Evolutionary conservation across 1,139 yeast species (phyloP), one percentile per base, ranked within the genome.

Genomic region (Saccharomyces hybrid): DNA sequence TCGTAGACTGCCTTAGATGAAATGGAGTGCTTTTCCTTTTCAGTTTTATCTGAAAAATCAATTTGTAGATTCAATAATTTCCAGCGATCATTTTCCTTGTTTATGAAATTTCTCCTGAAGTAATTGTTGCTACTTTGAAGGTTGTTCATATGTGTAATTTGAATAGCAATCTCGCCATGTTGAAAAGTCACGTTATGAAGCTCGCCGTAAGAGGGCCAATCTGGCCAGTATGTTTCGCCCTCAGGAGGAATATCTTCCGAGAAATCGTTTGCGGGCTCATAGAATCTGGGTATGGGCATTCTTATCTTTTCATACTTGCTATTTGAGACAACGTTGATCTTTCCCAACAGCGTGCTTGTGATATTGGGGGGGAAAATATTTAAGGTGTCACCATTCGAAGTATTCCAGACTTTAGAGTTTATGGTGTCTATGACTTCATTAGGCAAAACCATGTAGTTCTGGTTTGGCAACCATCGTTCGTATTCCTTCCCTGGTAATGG

Each of bases 1-100:
- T 85, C 85, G 67, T 90, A 89, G 2, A 88, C 75, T 0, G 96
- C 97, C 19, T 70, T 68, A 24, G 88, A 69, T 2, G 73, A 75
- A 16, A 88, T 59, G 0, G 67, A 66, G 64, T 82, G 82, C 54
- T 71, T 72, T 55, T 82, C 83, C 1, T 71, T 69, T 38, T 71
- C 69, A 57, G 80, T 80, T 21, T 60, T 59, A 57, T 72, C 71
- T 11, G 67, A 60, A 32, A 73, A 60, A 21, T 66, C 69, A 32
- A 72, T 57, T 44, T 61, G 65, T 4, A 71, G 48, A 19, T 59
- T 62, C 7, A 73, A 44, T 14, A 72, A 55, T 51, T 72, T 71
- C 62, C 72, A 63, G 32, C 62, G 59, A 8, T 65, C 64, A 44
- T 66, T 69, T 42, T 70, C 64, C 5, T 61, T 55, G 54, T 72